Percentiles rank a stretch among this genome's conserved stretches.
phyloP scores from a whole-genome alignment of 768 basidiomycete species.

The Coprinellus aureogranulatus region DNA sequence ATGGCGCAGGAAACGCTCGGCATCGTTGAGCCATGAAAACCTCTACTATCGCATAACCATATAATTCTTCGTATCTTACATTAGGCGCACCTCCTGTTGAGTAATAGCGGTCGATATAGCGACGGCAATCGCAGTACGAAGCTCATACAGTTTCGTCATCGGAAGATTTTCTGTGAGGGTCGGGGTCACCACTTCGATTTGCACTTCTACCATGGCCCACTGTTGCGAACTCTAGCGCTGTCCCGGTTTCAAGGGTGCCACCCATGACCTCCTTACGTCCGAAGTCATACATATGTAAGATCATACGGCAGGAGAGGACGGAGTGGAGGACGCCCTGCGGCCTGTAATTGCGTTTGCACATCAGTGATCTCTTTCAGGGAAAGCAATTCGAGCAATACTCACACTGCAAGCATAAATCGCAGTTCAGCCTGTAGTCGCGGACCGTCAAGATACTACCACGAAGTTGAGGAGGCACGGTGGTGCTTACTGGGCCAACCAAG shows the following conservation, averaged over 20 bases:
- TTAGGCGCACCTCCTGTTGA: no score
- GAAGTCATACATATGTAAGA: slow-evolving; percentile 9
- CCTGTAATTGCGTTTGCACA: not conserved
- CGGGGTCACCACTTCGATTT: no score
- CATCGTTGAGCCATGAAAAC: not conserved
- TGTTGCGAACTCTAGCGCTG: slow-evolving; percentile 1
- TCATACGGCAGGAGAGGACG: slow-evolving; percentile 9
- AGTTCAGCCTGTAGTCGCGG: slow-evolving; percentile 8
- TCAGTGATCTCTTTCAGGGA: not conserved
- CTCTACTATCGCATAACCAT: no score
- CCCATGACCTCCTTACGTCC: slow-evolving; percentile 1
- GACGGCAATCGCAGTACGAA: no score
- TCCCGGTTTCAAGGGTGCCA: not conserved
- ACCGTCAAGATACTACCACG: no score
- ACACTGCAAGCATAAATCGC: slow-evolving; percentile 10
- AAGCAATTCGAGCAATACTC: not conserved
- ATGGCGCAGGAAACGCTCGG: slow-evolving; percentile 17
- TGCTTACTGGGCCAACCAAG: not conserved
- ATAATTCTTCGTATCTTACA: no score
- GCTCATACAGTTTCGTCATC: no score
- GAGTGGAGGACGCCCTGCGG: slow-evolving; percentile 11
- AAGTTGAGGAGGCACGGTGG: not conserved
- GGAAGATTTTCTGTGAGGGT: no score
- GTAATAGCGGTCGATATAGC: no score
- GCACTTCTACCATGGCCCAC: not conserved